Conservation (phyloP, 345 rosid genomes). For the Turritis glabra region DNA sequence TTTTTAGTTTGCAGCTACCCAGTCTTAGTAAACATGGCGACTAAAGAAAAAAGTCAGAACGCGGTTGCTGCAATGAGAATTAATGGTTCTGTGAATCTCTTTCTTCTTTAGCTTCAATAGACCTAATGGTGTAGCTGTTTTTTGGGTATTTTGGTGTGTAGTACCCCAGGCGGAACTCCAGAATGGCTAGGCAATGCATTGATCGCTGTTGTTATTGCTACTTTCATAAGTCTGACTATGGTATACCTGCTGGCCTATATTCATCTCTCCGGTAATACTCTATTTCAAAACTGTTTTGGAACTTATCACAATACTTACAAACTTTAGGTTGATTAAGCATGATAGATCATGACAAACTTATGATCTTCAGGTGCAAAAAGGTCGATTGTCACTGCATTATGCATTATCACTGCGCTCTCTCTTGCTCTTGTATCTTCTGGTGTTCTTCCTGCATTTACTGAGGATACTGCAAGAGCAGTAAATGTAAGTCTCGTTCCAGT, state of each 20-base stretch:
- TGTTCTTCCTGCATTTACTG: constrained; percentile 65
- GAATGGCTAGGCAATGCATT: constrained; percentile 80
- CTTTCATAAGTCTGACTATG: constrained; percentile 65
- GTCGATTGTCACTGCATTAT: constrained; percentile 51
- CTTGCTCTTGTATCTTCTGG: constrained; percentile 60
- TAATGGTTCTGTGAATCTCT: neutral
- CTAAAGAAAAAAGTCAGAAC: neutral
- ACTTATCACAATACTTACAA: neutral
- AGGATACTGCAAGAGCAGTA: constrained; percentile 80
- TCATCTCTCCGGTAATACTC: constrained; percentile 75
- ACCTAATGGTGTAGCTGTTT: constrained; percentile 7
- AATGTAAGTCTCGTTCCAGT: constrained; percentile 55
- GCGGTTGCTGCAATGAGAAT: neutral
- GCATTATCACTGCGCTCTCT: constrained; percentile 55
- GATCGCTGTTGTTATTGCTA: constrained; percentile 61
- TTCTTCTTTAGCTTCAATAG: neutral
- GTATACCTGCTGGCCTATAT: constrained; percentile 82
- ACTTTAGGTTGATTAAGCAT: constrained; percentile 1
- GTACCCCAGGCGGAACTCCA: constrained; percentile 82
- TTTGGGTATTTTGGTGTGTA: constrained; percentile 39
- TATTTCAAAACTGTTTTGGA: neutral
- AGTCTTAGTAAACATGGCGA: neutral
- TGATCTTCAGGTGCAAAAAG: constrained; percentile 66
- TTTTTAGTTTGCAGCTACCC: neutral
- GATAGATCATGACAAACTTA: neutral